A percentile compares a stretch with the other conserved stretches of the same genome.
phyloP scores from a whole-genome alignment of 495 filamentous ascomycete species.

The Aspergillus baeticus region DNA sequence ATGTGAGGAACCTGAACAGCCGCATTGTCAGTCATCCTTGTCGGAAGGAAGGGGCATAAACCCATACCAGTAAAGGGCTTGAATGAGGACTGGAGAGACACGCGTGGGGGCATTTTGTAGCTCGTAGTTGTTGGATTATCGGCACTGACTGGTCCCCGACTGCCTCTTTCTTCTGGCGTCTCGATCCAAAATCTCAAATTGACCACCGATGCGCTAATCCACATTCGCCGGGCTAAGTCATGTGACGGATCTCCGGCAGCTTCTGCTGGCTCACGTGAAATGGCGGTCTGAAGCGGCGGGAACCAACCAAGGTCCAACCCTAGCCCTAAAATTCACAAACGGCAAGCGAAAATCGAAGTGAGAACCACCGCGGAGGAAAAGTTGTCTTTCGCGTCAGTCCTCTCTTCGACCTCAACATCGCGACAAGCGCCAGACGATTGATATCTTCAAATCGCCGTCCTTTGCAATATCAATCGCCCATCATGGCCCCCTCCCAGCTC shows the following conservation, averaged over 20 bases:
- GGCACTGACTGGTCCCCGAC: neutral
- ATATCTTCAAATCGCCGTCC: constrained; percentile 51
- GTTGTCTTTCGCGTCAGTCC: constrained; percentile 36
- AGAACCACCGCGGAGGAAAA: constrained; percentile 27
- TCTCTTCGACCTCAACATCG: constrained; percentile 38
- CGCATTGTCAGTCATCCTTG: neutral
- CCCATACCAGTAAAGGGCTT: constrained; percentile 62
- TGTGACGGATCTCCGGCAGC: constrained; percentile 3
- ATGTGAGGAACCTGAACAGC: constrained; percentile 30
- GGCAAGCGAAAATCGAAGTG: constrained; percentile 42
- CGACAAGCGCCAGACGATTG: constrained; percentile 54
- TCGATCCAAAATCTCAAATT: constrained; percentile 33
- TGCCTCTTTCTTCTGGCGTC: neutral
- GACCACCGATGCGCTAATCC: constrained; percentile 26
- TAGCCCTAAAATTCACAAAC: constrained; percentile 45
- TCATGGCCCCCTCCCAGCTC: constrained; percentile 91
- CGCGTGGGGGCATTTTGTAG: constrained; percentile 70
- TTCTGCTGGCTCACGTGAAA: too few species aligned
- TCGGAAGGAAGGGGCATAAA: neutral
- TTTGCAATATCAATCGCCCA: constrained; percentile 57
- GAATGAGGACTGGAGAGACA: constrained; percentile 61
- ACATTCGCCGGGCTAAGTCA: neutral
- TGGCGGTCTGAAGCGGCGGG: neutral
- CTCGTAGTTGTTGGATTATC: neutral
- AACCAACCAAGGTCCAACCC: constrained; percentile 23